These are phyloP conservation scores for Elongisporangium senticosum DNA, from an alignment of 352 stramenopile species.

Conservation along the genomic window DNA sequence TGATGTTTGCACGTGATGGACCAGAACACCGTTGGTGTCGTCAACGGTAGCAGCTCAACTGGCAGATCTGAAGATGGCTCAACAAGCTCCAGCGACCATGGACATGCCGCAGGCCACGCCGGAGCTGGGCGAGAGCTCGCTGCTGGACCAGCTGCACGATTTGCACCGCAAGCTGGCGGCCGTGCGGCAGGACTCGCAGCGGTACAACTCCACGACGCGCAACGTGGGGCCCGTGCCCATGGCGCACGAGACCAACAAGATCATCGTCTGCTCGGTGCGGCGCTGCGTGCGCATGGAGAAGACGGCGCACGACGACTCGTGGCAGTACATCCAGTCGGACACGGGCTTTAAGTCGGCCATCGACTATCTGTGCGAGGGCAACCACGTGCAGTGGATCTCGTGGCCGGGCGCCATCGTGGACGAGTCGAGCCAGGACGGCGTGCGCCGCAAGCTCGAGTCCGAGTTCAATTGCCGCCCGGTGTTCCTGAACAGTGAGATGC, in stretches of 20 bases:
- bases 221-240: slow-evolving; percentile 66
- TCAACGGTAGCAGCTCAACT: background rate
- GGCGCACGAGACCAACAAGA: slow-evolving; percentile 75
- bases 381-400: slow-evolving; percentile 88
- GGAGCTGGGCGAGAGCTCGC: slow-evolving; percentile 64
- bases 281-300: slow-evolving; percentile 76
- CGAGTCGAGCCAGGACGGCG: slow-evolving; percentile 72
- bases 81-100: background rate
- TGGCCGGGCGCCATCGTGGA: slow-evolving; percentile 81
- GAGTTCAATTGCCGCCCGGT: slow-evolving; percentile 84
- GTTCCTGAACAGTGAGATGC: slow-evolving; percentile 68
- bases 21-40: background rate
- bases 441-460: slow-evolving; percentile 64
- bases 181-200: slow-evolving; percentile 73
- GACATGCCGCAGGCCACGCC: background rate
- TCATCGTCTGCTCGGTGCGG: slow-evolving; percentile 64
- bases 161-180: slow-evolving; percentile 59
- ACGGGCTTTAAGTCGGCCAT: slow-evolving; percentile 71
- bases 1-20: background rate
- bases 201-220: slow-evolving; percentile 51
- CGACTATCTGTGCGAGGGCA: slow-evolving; percentile 62
- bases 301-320: slow-evolving; percentile 61
- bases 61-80: background rate
- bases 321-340: slow-evolving; percentile 63
- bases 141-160: slow-evolving; percentile 76